These are phyloP conservation scores for Apiospora pterosperma DNA, from an alignment of 2,329 filamentous ascomycete genomes.

Conservation along the genomic window DNA sequence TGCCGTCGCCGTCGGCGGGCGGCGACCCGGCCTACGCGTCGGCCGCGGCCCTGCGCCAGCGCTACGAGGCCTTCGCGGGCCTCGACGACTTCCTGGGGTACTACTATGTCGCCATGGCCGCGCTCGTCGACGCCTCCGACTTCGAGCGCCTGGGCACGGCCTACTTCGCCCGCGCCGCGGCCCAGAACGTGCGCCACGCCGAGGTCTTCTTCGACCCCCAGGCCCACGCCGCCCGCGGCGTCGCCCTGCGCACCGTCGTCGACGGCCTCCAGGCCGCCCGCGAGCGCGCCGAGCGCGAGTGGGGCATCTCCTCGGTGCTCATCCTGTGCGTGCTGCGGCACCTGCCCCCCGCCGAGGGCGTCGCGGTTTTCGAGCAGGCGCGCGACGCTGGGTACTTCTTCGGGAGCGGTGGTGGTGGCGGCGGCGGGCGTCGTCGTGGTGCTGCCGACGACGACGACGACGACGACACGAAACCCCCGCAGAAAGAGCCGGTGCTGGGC, in stretches of 20 bases:
- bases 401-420: slow-evolving; percentile 69
- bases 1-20: slow-evolving; percentile 33
- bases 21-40: slow-evolving; percentile 67
- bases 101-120: slow-evolving; percentile 6
- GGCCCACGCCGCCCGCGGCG: slow-evolving; percentile 9
- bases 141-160: slow-evolving; percentile 5
- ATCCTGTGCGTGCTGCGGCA: slow-evolving; percentile 42
- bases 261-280: slow-evolving; percentile 5
- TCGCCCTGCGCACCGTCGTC: slow-evolving; percentile 5
- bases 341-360: slow-evolving; percentile 57
- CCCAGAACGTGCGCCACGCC: slow-evolving; percentile 11
- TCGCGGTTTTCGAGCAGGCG: slow-evolving; percentile 41
- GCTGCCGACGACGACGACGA: background rate
- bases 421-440: background rate
- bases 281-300: slow-evolving; percentile 52
- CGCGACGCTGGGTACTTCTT: slow-evolving; percentile 46
- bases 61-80: slow-evolving; percentile 65
- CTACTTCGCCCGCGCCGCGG: slow-evolving; percentile 9
- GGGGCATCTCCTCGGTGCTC: slow-evolving; percentile 58
- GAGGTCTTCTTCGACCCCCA: slow-evolving; percentile 14
- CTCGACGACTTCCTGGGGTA: slow-evolving; percentile 74
- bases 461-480: background rate
- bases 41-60: slow-evolving; percentile 51
- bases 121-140: slow-evolving; percentile 4
- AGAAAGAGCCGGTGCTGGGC: slow-evolving; percentile 1